Evolutionary conservation across 345 rosid genomes (phyloP), one percentile per base, ranked within the genome.

Genomic region (Gossypium herbaceum): DNA sequence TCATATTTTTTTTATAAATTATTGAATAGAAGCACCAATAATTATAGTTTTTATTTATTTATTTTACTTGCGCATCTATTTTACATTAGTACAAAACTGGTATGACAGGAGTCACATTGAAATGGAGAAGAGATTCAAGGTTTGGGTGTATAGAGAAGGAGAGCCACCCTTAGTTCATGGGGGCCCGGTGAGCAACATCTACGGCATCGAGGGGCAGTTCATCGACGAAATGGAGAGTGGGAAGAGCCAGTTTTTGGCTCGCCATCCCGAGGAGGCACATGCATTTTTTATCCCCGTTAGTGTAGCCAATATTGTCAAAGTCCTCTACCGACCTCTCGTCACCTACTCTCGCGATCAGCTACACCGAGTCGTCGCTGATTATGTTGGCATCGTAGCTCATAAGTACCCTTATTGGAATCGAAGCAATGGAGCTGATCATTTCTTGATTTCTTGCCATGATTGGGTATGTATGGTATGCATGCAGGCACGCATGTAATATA

Each of bases 401-500:
- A 86, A 85, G 60, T 85, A 87, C 67, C 90, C 91, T 43, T 88
- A 78, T 1, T 90, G 91, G 94, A 90, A 88, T 22, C 81, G 89
- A 12, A 86, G 85, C 75, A 58, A 8, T 1, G 94, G 94, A 7
- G 86, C 89, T 68, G 94, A 88, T 24, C 90, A 88, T 74, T 88
- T 90, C 78, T 56, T 86, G 73, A 77, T 86, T 16, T 87, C 91
- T 2, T 87, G 91, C 47, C 91, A 87, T 67, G 93, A 89, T 68
- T 89, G 93, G 93, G 91, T 87, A 78, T 66, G 24, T 47, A 47
- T 34, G 3, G 1, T 12, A 47, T 47, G 51, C 13, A 47, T 12
- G 12, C 13, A 47, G 3, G 51, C 12, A 34, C 41, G 41, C 41
- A 5, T 5, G 41, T 34, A 34, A 34, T 34, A 34, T 34, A 34